phyloP scores from a whole-genome alignment of 1,139 yeast species.

The Scheffersomyces quercinus region DNA sequence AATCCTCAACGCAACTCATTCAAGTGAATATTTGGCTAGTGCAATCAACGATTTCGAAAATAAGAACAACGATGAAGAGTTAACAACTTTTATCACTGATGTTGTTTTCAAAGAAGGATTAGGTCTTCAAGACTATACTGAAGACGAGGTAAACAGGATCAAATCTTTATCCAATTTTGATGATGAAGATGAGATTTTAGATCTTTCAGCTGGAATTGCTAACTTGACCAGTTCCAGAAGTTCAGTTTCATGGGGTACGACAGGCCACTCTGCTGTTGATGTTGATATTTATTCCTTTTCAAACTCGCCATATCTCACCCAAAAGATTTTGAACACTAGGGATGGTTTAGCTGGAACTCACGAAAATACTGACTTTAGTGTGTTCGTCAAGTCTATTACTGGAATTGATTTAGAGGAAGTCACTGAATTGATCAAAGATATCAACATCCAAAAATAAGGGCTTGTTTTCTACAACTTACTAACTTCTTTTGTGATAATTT shows the following conservation, averaged over 20 bases:
- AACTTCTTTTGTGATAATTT: too few relatives aligned
- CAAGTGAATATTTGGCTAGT: slow-evolving; percentile 64
- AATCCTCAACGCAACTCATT: slow-evolving; percentile 62
- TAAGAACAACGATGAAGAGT: slow-evolving; percentile 27
- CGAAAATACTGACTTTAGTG: slow-evolving; percentile 17
- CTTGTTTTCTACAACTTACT: neutral
- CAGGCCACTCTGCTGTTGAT: slow-evolving; percentile 89
- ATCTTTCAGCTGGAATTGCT: slow-evolving; percentile 47
- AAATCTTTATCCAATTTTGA: slow-evolving; percentile 16
- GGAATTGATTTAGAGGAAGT: slow-evolving; percentile 12
- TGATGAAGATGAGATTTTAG: slow-evolving; percentile 6
- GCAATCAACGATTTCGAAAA: slow-evolving; percentile 26
- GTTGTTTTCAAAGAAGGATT: slow-evolving; percentile 57
- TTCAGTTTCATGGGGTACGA: slow-evolving; percentile 84
- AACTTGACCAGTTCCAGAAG: slow-evolving; percentile 69
- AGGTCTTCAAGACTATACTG: slow-evolving; percentile 57
- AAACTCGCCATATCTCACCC: slow-evolving; percentile 25
- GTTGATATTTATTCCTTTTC: slow-evolving; percentile 79
- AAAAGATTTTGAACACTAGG: slow-evolving; percentile 1
- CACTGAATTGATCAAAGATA: slow-evolving; percentile 10
- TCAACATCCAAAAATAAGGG: neutral
- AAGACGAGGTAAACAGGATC: slow-evolving; percentile 45
- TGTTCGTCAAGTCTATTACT: slow-evolving; percentile 12
- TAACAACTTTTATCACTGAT: slow-evolving; percentile 44
- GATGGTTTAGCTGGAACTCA: slow-evolving; percentile 16